A percentile compares a stretch with the other conserved stretches of the same genome.
These are phyloP conservation scores for Magnusiomyces paraingens DNA, from an alignment of 1,139 yeast species.

Conservation along the genomic window DNA sequence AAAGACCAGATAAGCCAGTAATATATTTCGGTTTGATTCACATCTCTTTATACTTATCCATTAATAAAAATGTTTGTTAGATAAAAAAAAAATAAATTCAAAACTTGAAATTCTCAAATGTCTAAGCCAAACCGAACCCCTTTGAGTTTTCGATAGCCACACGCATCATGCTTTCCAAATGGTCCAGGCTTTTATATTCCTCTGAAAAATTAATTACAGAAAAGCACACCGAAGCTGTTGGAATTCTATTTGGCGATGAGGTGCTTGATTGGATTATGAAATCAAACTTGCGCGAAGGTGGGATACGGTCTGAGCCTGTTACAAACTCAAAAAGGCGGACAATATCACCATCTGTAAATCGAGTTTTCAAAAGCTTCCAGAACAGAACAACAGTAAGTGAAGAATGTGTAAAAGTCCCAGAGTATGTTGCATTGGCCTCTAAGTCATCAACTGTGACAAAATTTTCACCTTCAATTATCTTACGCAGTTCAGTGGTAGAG, in stretches of 20 bases:
- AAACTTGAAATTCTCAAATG: neutral
- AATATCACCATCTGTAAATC: conserved; percentile 18
- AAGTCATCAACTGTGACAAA: conserved; percentile 18
- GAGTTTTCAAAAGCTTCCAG: conserved; percentile 21
- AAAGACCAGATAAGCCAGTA: no score
- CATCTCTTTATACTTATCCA: no score
- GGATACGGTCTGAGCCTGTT: conserved; percentile 28
- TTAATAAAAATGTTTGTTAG: no score
- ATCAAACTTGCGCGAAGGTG: conserved; percentile 21
- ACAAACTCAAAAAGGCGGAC: conserved; percentile 26
- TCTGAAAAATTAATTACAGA: conserved; percentile 24
- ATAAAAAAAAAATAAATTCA: no score
- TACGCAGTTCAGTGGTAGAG: conserved; percentile 16
- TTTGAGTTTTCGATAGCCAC: conserved; percentile 25
- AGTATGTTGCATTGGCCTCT: conserved; percentile 17
- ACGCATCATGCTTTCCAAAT: conserved; percentile 20
- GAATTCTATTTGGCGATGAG: conserved; percentile 17
- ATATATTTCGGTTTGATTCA: no score
- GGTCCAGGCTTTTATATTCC: conserved; percentile 19
- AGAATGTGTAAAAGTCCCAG: neutral
- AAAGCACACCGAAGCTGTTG: conserved; percentile 29
- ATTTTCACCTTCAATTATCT: conserved; percentile 23
- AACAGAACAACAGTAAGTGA: conserved; percentile 21
- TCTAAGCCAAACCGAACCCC: conserved; percentile 29
- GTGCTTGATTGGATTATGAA: neutral